These are phyloP conservation scores for Flaveria brownii DNA, from an alignment of 129 eudicot species.

Conservation along the genomic window DNA sequence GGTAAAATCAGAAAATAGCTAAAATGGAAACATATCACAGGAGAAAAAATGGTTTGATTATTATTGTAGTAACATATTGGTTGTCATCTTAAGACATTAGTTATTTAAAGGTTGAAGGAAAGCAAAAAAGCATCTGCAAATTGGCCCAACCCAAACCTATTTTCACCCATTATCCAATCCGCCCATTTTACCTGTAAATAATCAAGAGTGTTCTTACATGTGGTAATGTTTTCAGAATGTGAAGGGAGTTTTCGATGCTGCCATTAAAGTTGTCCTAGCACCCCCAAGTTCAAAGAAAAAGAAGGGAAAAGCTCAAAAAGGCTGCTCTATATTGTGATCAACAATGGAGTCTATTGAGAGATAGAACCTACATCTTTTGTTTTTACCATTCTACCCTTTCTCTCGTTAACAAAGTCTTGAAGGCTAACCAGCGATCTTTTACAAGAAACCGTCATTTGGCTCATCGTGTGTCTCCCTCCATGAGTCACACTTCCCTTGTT, in stretches of 20 bases:
- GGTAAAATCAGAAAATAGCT: not conserved
- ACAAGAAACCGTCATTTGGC: slow-evolving; percentile 22
- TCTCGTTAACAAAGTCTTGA: slow-evolving; percentile 22
- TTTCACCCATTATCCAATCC: not conserved
- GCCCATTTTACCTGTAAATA: not conserved
- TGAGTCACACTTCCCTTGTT: slow-evolving; percentile 13
- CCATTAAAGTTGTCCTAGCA: slow-evolving; percentile 51
- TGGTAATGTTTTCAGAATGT: slow-evolving; percentile 39
- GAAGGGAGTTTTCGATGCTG: slow-evolving; percentile 55
- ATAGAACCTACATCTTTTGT: slow-evolving; percentile 20
- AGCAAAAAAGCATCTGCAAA: not conserved
- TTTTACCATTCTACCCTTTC: slow-evolving; percentile 31
- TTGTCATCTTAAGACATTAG: not conserved
- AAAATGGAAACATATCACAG: not conserved
- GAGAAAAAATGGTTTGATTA: not conserved
- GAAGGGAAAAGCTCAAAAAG: slow-evolving; percentile 57
- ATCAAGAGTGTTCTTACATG: not conserved
- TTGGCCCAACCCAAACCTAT: not conserved
- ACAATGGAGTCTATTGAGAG: slow-evolving; percentile 16
- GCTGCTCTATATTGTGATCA: slow-evolving; percentile 55
- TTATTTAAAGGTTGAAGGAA: not conserved
- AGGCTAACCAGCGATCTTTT: slow-evolving; percentile 10
- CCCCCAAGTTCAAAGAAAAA: slow-evolving; percentile 56
- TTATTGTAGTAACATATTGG: not conserved
- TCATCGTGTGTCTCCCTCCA: slow-evolving; percentile 8